Percentiles rank a stretch among this genome's conserved stretches.
Evolutionary conservation across 345 rosid genomes (phyloP).

Genomic region (Aquilaria yunnanensis): DNA sequence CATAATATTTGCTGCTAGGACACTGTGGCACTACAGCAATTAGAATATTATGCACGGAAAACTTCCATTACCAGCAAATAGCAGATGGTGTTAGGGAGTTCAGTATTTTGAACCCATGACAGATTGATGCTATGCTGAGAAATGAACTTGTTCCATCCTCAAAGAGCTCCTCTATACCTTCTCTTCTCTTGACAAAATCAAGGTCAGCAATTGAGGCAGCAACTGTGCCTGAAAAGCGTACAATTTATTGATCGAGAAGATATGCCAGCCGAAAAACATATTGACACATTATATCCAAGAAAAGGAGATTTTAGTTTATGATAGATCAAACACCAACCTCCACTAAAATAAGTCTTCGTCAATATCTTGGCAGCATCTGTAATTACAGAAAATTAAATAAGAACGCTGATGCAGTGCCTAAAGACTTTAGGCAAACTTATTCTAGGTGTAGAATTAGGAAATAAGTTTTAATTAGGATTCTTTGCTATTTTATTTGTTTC

Average conservation of each 20-base stretch:
- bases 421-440: too few species aligned
- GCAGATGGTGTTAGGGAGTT: conserved; percentile 63
- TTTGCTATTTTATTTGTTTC: too few species aligned
- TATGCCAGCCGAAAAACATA: neutral
- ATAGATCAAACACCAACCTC: conserved; percentile 56
- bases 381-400: conserved; percentile 6
- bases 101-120: conserved; percentile 71
- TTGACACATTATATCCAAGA: neutral
- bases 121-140: conserved; percentile 78
- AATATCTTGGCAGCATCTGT: conserved; percentile 86
- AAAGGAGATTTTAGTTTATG: neutral
- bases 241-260: conserved; percentile 2
- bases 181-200: conserved; percentile 93
- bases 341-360: conserved; percentile 84
- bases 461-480: too few species aligned
- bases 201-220: conserved; percentile 87
- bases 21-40: neutral
- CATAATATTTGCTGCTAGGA: too few species aligned
- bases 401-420: too few species aligned
- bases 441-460: too few species aligned
- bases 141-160: conserved; percentile 93
- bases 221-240: conserved; percentile 67
- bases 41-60: neutral
- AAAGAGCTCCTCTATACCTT: conserved; percentile 69
- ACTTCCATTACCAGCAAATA: conserved; percentile 49